These are phyloP conservation scores for Triticum turgidum DNA, from an alignment of 176 grass and related monocot genomes.

Conservation along the genomic window DNA sequence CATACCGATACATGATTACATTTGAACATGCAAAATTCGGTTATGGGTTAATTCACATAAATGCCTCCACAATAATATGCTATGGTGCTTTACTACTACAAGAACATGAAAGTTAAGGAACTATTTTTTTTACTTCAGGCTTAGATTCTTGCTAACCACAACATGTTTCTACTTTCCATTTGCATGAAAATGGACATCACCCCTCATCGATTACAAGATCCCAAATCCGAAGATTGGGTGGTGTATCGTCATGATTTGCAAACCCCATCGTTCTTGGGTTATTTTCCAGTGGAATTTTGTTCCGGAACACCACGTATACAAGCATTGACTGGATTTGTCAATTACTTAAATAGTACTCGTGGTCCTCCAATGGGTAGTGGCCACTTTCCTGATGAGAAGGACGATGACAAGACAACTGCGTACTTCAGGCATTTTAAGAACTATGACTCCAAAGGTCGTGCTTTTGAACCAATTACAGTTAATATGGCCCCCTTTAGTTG, in stretches of 20 bases:
- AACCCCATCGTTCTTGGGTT: constrained; percentile 7
- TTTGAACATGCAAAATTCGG: neutral
- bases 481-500: neutral
- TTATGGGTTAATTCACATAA: neutral
- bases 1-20: too few relatives aligned
- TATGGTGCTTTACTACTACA: neutral
- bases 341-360: neutral
- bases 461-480: neutral
- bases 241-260: constrained; percentile 32
- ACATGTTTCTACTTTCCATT: neutral
- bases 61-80: neutral
- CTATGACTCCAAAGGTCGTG: constrained; percentile 6
- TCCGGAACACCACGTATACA: neutral
- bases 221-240: constrained; percentile 37
- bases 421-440: constrained; percentile 24
- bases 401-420: constrained; percentile 14
- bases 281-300: constrained; percentile 23
- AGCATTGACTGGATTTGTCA: constrained; percentile 11
- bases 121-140: neutral
- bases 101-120: neutral
- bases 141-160: neutral
- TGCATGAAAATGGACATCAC: neutral
- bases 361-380: constrained; percentile 51
- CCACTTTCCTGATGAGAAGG: neutral
- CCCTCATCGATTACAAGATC: constrained; percentile 17